These are phyloP conservation scores for Vitis labrusca DNA, from an alignment of 164 flowering plant species.

Conservation along the genomic window DNA sequence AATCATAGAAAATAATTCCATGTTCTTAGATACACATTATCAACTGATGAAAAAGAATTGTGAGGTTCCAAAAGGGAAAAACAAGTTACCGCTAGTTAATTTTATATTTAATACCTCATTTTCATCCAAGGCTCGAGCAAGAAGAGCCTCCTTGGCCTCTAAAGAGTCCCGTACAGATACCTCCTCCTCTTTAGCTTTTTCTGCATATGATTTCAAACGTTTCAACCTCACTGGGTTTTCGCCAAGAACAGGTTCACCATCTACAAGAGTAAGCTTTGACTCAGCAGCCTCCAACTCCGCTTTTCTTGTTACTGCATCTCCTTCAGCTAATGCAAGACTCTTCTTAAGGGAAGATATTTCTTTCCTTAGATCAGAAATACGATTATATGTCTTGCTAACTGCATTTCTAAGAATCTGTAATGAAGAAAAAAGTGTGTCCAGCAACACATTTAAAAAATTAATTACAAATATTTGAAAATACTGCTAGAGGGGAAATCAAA, in stretches of 20 bases:
- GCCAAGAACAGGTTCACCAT: conserved; percentile 91
- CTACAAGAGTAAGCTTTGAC: conserved; percentile 75
- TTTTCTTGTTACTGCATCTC: conserved; percentile 59
- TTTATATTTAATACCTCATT: conserved; percentile 59
- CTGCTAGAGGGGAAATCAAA: background rate
- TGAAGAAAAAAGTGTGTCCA: background rate
- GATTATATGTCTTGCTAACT: conserved; percentile 82
- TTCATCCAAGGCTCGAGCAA: conserved; percentile 76
- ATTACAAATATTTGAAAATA: background rate
- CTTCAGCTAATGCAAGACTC: conserved; percentile 54
- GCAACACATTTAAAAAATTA: background rate
- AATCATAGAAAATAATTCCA: too few species aligned
- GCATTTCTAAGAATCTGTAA: conserved; percentile 86
- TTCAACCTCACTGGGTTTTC: conserved; percentile 81
- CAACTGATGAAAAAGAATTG: background rate
- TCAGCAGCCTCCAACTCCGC: conserved; percentile 76
- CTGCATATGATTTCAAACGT: conserved; percentile 67
- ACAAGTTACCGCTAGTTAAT: background rate
- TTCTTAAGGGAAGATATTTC: conserved; percentile 70
- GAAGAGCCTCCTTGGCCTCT: conserved; percentile 92
- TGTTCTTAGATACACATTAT: background rate
- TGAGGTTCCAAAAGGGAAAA: background rate
- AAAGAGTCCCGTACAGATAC: conserved; percentile 67
- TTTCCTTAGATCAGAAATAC: conserved; percentile 81
- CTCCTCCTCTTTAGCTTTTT: conserved; percentile 68